Base-by-base conservation (phyloP, 2,329 filamentous ascomycete species). In the Hysterium pulicare region DNA sequence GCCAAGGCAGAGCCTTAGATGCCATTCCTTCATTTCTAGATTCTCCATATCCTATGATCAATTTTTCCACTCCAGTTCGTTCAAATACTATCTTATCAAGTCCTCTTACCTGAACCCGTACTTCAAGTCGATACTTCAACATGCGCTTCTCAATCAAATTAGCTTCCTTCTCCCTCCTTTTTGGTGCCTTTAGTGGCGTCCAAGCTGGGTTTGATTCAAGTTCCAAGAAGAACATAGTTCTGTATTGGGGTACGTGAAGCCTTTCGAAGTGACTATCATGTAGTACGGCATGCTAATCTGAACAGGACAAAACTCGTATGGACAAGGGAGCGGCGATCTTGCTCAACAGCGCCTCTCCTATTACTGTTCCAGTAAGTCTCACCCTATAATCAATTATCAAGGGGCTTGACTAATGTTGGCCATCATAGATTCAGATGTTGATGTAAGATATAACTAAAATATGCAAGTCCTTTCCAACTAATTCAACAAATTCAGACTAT, bases 191-290 rank as follows among this genome's bases (percentile, higher is more conserved):
- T 17, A 40, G 19, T 28, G 15, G 21, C 21, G 49, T 48, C 32
- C 32, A 38, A n/a, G 56, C 55, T 15, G 51, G 47, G 21, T 60
- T 54, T 39, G 48, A 50, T 38, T 24, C 46, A 1, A 44, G 31
- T 8, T 48, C 50, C 28, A 54, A 54, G 30, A 52, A 41, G 38
- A 86, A 84, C 53, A 58, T 86, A 41, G 81, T 77, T 20, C 71
- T 85, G 2, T 87, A 87, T 61, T 87, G 83, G 83, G 83, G 82
- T 69, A 64, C 54, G 64, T 15, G 7, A 1, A 7, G 11, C 28
- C 17, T 15, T 17, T 36, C 11, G 15, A 10, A 8, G 3, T 21
- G 16, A 16, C 22, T 22, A 23, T 22, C 24, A 10, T 20, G 6
- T 21, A 13, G 13, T 24, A 3, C 4, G 8, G 6, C 22, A 13